These are phyloP conservation scores for Botrytis deweyae DNA, from an alignment of 2,329 filamentous ascomycete genomes.

Conservation along the genomic window DNA sequence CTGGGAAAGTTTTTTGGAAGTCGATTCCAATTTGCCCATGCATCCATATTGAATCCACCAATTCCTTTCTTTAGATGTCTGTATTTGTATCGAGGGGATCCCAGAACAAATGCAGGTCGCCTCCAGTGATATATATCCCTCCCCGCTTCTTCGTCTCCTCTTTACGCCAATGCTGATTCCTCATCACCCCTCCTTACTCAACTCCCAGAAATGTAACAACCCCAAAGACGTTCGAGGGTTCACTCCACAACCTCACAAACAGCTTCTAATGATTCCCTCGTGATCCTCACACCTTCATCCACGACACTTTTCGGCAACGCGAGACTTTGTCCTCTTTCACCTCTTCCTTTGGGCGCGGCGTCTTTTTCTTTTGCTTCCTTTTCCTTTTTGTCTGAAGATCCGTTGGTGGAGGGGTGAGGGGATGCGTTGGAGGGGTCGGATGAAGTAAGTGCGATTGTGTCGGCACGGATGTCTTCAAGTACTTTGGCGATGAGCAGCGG, in stretches of 20 bases:
- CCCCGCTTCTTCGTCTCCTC: not conserved
- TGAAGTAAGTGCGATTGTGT: conserved; percentile 31
- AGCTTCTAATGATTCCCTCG: conserved; percentile 56
- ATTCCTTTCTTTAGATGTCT: not conserved
- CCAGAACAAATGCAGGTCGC: not conserved
- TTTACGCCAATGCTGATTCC: not conserved
- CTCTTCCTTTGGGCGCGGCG: conserved; percentile 22
- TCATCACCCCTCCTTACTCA: not conserved
- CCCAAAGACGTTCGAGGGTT: not conserved
- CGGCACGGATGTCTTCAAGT: conserved; percentile 54
- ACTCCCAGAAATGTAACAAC: not conserved
- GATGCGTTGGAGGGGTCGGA: not conserved
- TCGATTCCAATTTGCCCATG: not conserved
- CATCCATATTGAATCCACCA: not conserved
- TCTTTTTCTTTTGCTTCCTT: conserved; percentile 15
- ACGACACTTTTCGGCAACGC: conserved; percentile 60
- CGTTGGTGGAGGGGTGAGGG: not conserved
- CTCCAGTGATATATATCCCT: not conserved
- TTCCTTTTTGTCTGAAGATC: conserved; percentile 20
- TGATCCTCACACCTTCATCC: conserved; percentile 60
- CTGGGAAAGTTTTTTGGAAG: not conserved
- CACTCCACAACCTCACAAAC: conserved; percentile 39
- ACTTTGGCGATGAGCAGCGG: conserved; percentile 60
- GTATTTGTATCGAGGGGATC: not conserved
- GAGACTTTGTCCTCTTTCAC: conserved; percentile 42